Evolutionary conservation across 2,329 filamentous ascomycete species (phyloP).

Genomic region (Sclerotinia spermophila): DNA sequence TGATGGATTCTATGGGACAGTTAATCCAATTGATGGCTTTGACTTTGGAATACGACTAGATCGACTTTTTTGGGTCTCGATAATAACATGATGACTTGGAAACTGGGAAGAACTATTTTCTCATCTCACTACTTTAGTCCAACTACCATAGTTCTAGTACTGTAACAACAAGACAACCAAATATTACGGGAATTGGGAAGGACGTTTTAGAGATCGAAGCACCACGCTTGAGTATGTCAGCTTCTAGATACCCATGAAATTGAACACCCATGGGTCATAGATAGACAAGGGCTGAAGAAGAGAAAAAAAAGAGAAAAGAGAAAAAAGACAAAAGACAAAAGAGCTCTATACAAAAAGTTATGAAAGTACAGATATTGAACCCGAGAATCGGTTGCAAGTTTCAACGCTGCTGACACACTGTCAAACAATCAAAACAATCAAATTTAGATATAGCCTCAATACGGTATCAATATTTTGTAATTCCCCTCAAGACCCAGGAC

Average conservation of each 20-base stretch:
- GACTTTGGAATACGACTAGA: background rate
- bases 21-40: background rate
- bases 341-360: background rate
- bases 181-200: background rate
- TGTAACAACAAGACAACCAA: background rate
- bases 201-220: conserved; percentile 12
- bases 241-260: conserved; percentile 6
- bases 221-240: conserved; percentile 11
- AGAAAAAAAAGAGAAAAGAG: background rate
- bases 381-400: conserved; percentile 1
- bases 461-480: conserved; percentile 17
- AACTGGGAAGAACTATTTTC: background rate
- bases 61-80: background rate
- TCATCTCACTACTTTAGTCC: background rate
- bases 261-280: background rate
- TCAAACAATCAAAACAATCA: conserved; percentile 2
- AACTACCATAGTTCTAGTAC: background rate
- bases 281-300: background rate
- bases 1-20: background rate
- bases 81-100: background rate
- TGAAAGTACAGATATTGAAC: background rate
- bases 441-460: conserved; percentile 15
- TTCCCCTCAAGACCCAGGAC: background rate
- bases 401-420: conserved; percentile 8
- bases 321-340: background rate